phyloP scores from a whole-genome alignment of 83 land plant genomes.

The Thuja plicata region DNA sequence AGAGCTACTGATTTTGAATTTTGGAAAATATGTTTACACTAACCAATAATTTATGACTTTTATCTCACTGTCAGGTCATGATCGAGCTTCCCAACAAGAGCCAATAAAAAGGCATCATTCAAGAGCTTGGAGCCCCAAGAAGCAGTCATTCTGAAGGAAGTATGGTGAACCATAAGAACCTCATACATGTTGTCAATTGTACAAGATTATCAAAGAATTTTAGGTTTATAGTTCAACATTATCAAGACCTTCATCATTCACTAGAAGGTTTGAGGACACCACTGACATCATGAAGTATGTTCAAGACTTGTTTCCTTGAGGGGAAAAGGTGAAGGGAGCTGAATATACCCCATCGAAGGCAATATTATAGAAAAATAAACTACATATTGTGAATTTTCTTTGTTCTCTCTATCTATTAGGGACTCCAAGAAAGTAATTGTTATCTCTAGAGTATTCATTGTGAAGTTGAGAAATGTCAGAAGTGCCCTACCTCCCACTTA shows the following conservation, averaged over 20 bases:
- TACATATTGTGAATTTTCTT: not conserved
- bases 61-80: conserved; percentile 19
- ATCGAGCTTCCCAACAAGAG: conserved; percentile 40
- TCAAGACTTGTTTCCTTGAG: conserved; percentile 30
- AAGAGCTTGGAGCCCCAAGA: conserved; percentile 53
- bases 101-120: conserved; percentile 43
- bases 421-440: not conserved
- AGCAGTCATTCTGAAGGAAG: conserved; percentile 43
- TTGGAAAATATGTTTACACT: not conserved
- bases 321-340: conserved; percentile 21
- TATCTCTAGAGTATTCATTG: conserved; percentile 58
- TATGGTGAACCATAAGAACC: not conserved
- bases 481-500: conserved; percentile 72
- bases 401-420: not conserved
- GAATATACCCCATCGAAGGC: conserved; percentile 10
- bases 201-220: not conserved
- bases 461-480: conserved; percentile 64
- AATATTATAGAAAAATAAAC: not conserved
- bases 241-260: conserved; percentile 2
- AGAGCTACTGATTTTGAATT: not conserved
- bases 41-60: conserved; percentile 22
- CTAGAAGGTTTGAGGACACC: conserved; percentile 69
- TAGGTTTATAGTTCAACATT: not conserved
- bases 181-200: not conserved
- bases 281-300: conserved; percentile 56